Conservation (phyloP, 768 basidiomycete genomes). For the Rickenella mellea region DNA sequence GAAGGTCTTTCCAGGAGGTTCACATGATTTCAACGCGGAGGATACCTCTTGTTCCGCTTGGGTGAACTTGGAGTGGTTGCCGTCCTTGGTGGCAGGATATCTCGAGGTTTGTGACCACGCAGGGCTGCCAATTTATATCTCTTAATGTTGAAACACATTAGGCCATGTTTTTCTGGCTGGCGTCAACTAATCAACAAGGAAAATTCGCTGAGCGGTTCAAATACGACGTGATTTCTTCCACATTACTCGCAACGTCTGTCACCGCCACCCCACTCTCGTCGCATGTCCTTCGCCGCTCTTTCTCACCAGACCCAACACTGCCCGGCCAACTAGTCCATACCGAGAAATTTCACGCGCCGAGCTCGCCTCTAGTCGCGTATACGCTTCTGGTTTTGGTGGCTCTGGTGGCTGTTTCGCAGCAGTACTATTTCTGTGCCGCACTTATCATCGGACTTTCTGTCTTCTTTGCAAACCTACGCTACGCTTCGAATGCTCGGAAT, state of each 20-base stretch:
- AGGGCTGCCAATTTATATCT: slow-evolving; percentile 3
- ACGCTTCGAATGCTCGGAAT: slow-evolving; percentile 1
- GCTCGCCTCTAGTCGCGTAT: slow-evolving; percentile 2
- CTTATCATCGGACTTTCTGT: too few relatives aligned
- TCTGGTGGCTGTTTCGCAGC: too few relatives aligned
- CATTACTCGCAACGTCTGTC: slow-evolving; percentile 54
- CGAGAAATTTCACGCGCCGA: too few relatives aligned
- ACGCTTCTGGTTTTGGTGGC: not conserved
- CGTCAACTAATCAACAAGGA: slow-evolving; percentile 28
- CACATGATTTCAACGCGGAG: slow-evolving; percentile 27
- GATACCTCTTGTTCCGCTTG: slow-evolving; percentile 23
- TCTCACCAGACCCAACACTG: slow-evolving; percentile 23
- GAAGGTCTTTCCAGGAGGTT: slow-evolving; percentile 34
- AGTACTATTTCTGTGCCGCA: too few relatives aligned
- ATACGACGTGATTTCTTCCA: slow-evolving; percentile 75
- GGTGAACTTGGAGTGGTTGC: slow-evolving; percentile 26
- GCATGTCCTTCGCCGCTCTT: slow-evolving; percentile 21
- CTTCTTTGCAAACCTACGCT: not conserved
- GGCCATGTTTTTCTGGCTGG: slow-evolving; percentile 28
- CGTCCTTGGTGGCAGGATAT: slow-evolving; percentile 7
- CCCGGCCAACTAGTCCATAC: slow-evolving; percentile 36
- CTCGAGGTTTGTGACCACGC: slow-evolving; percentile 6
- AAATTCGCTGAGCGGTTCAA: slow-evolving; percentile 76
- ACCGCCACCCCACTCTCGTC: slow-evolving; percentile 25
- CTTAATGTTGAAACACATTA: slow-evolving; percentile 7